Percentiles rank a stretch among this genome's conserved stretches.
Conservation (phyloP, 805 yeast species). For the Hanseniaspora pseudoguilliermondii region DNA sequence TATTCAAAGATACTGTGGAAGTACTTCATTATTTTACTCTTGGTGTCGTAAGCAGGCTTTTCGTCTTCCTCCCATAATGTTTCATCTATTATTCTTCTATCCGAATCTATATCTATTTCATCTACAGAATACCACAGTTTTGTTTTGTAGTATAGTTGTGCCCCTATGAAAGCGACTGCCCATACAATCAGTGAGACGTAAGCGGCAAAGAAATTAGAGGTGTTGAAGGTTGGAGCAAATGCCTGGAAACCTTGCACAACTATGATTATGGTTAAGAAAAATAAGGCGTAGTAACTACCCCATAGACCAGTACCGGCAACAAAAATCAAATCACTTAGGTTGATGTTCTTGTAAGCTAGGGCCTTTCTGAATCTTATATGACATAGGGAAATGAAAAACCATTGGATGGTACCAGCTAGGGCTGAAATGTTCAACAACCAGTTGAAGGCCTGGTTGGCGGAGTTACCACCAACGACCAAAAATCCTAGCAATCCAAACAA, state of each 20-base stretch:
- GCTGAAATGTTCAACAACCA: constrained; percentile 70
- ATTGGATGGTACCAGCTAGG: constrained; percentile 60
- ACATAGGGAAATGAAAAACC: constrained; percentile 53
- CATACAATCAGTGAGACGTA: constrained; percentile 59
- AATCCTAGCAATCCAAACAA: constrained; percentile 53
- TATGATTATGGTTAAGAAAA: constrained; percentile 42
- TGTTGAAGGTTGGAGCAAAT: constrained; percentile 42
- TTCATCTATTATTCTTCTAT: constrained; percentile 51
- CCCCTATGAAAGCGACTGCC: constrained; percentile 40
- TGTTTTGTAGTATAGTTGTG: constrained; percentile 41
- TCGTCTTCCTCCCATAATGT: constrained; percentile 44
- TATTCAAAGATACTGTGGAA: constrained; percentile 6
- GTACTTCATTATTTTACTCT: constrained; percentile 10
- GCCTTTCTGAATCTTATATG: constrained; percentile 62
- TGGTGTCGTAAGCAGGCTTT: constrained; percentile 28
- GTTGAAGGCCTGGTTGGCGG: constrained; percentile 47
- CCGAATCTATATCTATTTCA: constrained; percentile 59
- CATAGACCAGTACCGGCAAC: constrained; percentile 62
- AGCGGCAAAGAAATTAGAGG: constrained; percentile 50
- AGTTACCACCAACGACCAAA: constrained; percentile 38
- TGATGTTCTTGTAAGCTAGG: constrained; percentile 47
- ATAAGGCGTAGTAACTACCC: constrained; percentile 49
- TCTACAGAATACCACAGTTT: constrained; percentile 37
- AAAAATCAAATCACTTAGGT: constrained; percentile 59
- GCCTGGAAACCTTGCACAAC: constrained; percentile 62